Evolutionary conservation across 1,284 basidiomycete species (phyloP), one percentile per base, ranked within the genome.

Genomic region (Quambalaria eucalypti): DNA sequence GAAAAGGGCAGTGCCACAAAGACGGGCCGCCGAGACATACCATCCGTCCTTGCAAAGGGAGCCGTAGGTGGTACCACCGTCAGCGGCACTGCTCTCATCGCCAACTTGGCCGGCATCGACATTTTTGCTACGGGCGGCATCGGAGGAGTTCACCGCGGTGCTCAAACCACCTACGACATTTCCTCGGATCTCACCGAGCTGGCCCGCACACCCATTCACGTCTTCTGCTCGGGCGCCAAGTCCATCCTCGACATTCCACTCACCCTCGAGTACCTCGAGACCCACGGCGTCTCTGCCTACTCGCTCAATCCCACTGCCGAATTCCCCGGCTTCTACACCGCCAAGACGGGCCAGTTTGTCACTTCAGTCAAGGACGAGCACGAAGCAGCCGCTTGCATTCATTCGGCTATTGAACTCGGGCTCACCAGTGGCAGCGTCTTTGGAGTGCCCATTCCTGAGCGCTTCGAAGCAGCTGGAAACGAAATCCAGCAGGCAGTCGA

Each of bases 261-360:
- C 66, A 97, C 95, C 8, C 80, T 99, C 42, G 95, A 99, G 78
- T 93, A 92, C 69, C 82, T 99, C 61, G 95, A 99, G 83, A 96
- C 95, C 0, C 83, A 92, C 49, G 95, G 95, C 5, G 90, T 98
- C 4, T 88, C 90, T 1, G 91, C 96, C 0, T 77, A 91, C 2
- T 84, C 89, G 0, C 93, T 88, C 69, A 84, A 84, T 6, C 76
- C 82, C 31, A 83, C 83, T 1, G 80, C 82, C n/a, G 63, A 71
- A 62, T 98, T 98, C 68, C 93, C 95, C 2, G 91, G 91, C 0
- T 99, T 99, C 78, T 99, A 93, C 76, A 84, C 85, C 16, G 85
- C 87, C 10, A 79, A 79, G 50, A 92, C 89, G 61, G 92, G 92
- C 0, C 85, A 85, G 71, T 80, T 87, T 78, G 91, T 89, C 4